phyloP scores from a whole-genome alignment of 257 asterid genomes.

The Penstemon eatonii region DNA sequence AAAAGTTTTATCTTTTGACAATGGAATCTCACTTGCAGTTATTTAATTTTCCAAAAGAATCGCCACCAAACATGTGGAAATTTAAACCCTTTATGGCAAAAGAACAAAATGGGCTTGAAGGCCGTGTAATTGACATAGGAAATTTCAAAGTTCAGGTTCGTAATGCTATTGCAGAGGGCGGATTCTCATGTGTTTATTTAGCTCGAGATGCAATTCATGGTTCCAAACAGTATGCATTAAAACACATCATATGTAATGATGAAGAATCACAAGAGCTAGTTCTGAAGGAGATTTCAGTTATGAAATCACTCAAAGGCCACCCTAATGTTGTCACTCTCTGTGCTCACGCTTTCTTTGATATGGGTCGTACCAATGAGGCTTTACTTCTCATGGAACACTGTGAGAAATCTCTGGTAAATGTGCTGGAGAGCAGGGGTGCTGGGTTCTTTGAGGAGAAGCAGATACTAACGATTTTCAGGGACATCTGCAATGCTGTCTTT shows the following conservation, averaged over 20 bases:
- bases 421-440: slow-evolving; percentile 88
- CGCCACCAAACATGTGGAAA: slow-evolving; percentile 73
- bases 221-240: slow-evolving; percentile 88
- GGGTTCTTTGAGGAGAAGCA: slow-evolving; percentile 95
- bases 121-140: slow-evolving; percentile 82
- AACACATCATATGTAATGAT: slow-evolving; percentile 92
- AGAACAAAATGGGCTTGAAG: slow-evolving; percentile 95
- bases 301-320: slow-evolving; percentile 92
- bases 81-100: slow-evolving; percentile 81
- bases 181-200: slow-evolving; percentile 88
- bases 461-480: slow-evolving; percentile 74
- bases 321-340: slow-evolving; percentile 78
- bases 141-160: slow-evolving; percentile 80
- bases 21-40: slow-evolving; percentile 37
- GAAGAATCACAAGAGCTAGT: slow-evolving; percentile 79
- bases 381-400: slow-evolving; percentile 92
- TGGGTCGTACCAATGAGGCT: slow-evolving; percentile 97
- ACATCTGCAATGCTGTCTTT: slow-evolving; percentile 84
- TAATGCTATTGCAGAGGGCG: slow-evolving; percentile 92
- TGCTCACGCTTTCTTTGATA: slow-evolving; percentile 75
- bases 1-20: slow-evolving; percentile 8
- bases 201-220: slow-evolving; percentile 84
- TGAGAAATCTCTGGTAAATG: slow-evolving; percentile 81
- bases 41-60: slow-evolving; percentile 25
- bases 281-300: slow-evolving; percentile 74